Evolutionary conservation across 345 rosid genomes (phyloP), one percentile per base, ranked within the genome.

Genomic region (Camelina laxa): DNA sequence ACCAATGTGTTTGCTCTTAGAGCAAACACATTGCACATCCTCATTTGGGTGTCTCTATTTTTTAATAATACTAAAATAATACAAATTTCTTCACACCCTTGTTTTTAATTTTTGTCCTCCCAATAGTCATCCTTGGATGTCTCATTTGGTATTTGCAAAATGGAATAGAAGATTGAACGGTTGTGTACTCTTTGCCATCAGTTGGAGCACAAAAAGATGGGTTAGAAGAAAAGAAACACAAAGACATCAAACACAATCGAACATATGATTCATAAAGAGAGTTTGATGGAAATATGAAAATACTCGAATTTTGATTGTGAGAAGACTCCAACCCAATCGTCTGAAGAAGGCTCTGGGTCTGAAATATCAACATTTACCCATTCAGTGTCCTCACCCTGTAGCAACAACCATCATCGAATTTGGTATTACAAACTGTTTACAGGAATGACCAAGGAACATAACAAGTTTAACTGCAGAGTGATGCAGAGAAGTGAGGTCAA

Each of bases 251-350:
- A 10, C 62, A 62, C 20, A 63, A 10, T n/a, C n/a, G n/a, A 36
- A 19, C n/a, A 44, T 1, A 42, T 41, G 41, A 42, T 16, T 54
- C 73, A 41, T 42, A 56, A 17, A 56, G 17, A 39, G 27, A 36
- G 16, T 0, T 10, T 54, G 54, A 55, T 55, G 27, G n/a, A n/a
- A 10, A 65, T n/a, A 1, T 17, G 22, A 67, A 31, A 61, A 67
- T 88, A 91, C 96, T 88, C 74, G 79, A 91, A 88, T 61, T 82
- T 85, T 21, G 85, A 86, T 8, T 93, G 93, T 51, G 96, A 91
- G 78, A 89, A 89, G 31, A 89, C 91, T 73, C 93, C 93, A 58
- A 91, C 80, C 93, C 97, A 91, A 66, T 91, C 93, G 67, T 85
- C 85, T 16, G 4, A 59, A 22, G 82, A 72, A 31, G 97, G 88